These are phyloP conservation scores for Aspergillus cristatus DNA, from an alignment of 495 filamentous ascomycete species.

Conservation along the genomic window DNA sequence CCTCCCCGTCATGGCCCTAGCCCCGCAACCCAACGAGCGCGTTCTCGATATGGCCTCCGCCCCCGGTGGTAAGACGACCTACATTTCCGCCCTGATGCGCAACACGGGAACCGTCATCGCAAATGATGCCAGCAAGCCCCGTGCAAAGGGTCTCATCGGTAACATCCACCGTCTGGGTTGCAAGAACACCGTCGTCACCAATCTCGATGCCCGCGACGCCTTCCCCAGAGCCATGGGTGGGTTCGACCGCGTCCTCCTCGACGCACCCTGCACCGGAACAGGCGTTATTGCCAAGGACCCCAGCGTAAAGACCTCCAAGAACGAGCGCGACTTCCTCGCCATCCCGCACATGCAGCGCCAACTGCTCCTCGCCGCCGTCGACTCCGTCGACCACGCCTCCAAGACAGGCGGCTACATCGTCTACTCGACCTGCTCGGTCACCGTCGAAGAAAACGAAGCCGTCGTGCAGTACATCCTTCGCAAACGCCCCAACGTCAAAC, in stretches of 20 bases:
- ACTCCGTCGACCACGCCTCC: slow-evolving; percentile 76
- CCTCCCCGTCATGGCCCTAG: slow-evolving; percentile 93
- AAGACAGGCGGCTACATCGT: slow-evolving; percentile 91
- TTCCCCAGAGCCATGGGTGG: slow-evolving; percentile 93
- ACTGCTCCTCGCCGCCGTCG: slow-evolving; percentile 84
- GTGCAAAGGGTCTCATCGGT: slow-evolving; percentile 93
- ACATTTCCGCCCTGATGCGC: slow-evolving; percentile 95
- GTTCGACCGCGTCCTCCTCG: slow-evolving; percentile 76
- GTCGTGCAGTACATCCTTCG: slow-evolving; percentile 89
- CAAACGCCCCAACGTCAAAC: slow-evolving; percentile 84
- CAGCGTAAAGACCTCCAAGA: slow-evolving; percentile 94
- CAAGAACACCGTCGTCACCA: slow-evolving; percentile 90
- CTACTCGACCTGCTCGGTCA: slow-evolving; percentile 88
- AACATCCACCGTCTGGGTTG: slow-evolving; percentile 94
- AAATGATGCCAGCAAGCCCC: slow-evolving; percentile 87
- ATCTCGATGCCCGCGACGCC: slow-evolving; percentile 76
- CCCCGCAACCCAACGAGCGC: slow-evolving; percentile 86
- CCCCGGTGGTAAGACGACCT: slow-evolving; percentile 94
- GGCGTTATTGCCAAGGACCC: slow-evolving; percentile 95
- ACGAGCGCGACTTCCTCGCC: slow-evolving; percentile 80
- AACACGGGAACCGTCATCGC: slow-evolving; percentile 95
- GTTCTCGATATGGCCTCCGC: slow-evolving; percentile 94
- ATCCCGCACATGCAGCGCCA: slow-evolving; percentile 93
- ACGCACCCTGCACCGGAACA: slow-evolving; percentile 74
- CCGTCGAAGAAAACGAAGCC: slow-evolving; percentile 85